Evolutionary conservation across 73 alveolate species (phyloP), one percentile per base, ranked within the genome.

Genomic region (Tetrahymena borealis): DNA sequence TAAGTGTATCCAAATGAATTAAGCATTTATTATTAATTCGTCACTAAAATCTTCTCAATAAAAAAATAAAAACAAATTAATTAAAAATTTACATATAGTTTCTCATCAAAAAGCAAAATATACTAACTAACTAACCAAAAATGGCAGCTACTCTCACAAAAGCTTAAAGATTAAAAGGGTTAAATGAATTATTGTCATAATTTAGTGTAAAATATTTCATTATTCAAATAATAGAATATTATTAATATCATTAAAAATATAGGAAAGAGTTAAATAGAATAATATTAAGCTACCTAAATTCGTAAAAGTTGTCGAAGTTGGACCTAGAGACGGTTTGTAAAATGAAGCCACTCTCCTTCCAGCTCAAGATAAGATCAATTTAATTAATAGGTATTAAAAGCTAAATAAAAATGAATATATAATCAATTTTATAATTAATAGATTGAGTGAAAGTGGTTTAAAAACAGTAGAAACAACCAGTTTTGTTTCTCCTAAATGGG

Each of bases 311-410:
- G 98, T 97, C 24, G 99, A 97, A 77, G 97, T 97, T 91, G 98
- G 98, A 40, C 98, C 99, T 10, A 95, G 99, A 94, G 99, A 97
- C 91, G 99, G 99, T 60, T 96, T 98, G 11, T 95, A 98, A 91
- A 98, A 97, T 94, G 99, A 97, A 94, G 96, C 96, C 91, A 90
- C 90, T 16, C 91, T 94, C n/a, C 97, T 98, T 33, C 95, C 97
- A 0, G 94, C 98, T 33, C 97, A 93, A 13, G 90, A 91, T 32
- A 98, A 98, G 92, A 94, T 98, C 33, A 93, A 96, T 78, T 94
- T 98, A 90, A 98, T 98, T 12, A 95, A 98, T 90, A 78, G 94
- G 94, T 93, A 96, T 90, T 90, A 95, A 92, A 79, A 38, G 40
- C 78, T 90, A 7, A 96, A 95, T 12, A 94, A 95, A 0, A 91